Base-by-base conservation (phyloP, 2,329 filamentous ascomycete species). In the Fusarium albosuccineum region DNA sequence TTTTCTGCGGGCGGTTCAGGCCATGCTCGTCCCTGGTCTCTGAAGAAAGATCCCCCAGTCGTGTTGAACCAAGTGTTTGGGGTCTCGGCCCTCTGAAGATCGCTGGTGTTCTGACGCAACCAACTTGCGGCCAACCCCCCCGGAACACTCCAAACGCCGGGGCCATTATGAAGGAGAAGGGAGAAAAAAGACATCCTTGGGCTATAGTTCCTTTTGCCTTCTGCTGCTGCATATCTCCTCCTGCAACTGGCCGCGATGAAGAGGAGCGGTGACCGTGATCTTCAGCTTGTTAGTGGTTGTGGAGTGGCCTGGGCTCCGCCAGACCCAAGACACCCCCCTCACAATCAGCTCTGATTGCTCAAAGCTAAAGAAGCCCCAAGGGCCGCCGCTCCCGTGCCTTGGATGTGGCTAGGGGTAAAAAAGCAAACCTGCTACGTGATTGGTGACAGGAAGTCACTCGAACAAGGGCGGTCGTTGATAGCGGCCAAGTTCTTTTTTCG, bases 311-410 rank as follows among this genome's bases (percentile, higher is more conserved):
- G 60, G 57, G 59, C 61, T 70, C 66, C 62, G 57, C 68, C 60
- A 49, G 29, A 36, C 50, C 50, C 53, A 55, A 56, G 57, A 65
- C 67, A 65, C 68, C 54, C 67, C 66, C 60, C 68, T 55, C 55
- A 26, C 60, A 57, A 57, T 56, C 61, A 51, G 53, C 56, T 70
- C 63, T 70, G 46, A 64, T 70, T 69, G 66, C 68, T 62, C 65
- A 70, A 33, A 54, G 50, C 58, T 46, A 58, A 59, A 64, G 37
- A 37, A 45, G 57, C 55, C 60, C 62, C 65, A 60, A 67, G 29
- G 60, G 54, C 70, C 71, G 71, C 70, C 72, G 70, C 71, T 75
- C 72, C 71, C 70, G 70, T 64, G 61, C 64, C 61, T 73, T 68
- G 62, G 63, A 66, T 67, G 68, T 65, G 66, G 64, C 70, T 60